Percentiles rank a stretch among this genome's conserved stretches.
Conservation (phyloP, 2,329 filamentous ascomycete species). For the Apiospora rasikravindrae region DNA sequence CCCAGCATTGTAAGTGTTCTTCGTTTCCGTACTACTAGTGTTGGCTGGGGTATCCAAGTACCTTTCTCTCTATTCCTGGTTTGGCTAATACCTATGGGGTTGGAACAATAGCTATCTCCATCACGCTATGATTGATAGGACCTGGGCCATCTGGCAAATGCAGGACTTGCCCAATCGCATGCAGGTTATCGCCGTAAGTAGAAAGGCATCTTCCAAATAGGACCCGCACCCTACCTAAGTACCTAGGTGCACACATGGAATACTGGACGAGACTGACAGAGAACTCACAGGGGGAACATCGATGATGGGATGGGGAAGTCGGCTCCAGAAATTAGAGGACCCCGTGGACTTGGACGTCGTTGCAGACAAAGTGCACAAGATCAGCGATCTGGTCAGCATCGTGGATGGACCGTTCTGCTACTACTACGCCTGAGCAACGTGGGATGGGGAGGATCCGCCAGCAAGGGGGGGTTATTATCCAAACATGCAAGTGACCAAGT, state of each 20-base stretch:
- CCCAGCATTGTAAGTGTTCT: slow-evolving; percentile 26
- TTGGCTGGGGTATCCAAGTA: not conserved
- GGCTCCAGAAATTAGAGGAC: slow-evolving; percentile 25
- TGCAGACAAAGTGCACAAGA: slow-evolving; percentile 27
- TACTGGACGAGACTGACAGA: not conserved
- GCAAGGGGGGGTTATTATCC: not conserved
- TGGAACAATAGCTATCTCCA: not conserved
- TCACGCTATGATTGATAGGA: slow-evolving; percentile 11
- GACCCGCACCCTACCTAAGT: no score
- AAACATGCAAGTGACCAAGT: not conserved
- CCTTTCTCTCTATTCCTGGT: not conserved
- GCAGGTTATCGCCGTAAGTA: slow-evolving; percentile 15
- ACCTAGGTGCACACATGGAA: no score
- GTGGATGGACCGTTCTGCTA: slow-evolving; percentile 32
- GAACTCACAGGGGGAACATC: slow-evolving; percentile 21
- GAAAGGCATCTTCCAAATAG: not conserved
- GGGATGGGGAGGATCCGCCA: not conserved
- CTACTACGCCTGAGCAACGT: slow-evolving; percentile 31
- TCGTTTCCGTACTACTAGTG: not conserved
- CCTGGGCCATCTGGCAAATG: slow-evolving; percentile 9
- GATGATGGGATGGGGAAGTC: slow-evolving; percentile 19
- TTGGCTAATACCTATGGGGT: not conserved
- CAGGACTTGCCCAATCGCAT: slow-evolving; percentile 6
- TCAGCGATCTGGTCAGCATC: slow-evolving; percentile 34
- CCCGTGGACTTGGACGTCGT: slow-evolving; percentile 25